A percentile compares a stretch with the other conserved stretches of the same genome.
Evolutionary conservation across 257 asterid genomes (phyloP).

Genomic region (Solanum sitiens): DNA sequence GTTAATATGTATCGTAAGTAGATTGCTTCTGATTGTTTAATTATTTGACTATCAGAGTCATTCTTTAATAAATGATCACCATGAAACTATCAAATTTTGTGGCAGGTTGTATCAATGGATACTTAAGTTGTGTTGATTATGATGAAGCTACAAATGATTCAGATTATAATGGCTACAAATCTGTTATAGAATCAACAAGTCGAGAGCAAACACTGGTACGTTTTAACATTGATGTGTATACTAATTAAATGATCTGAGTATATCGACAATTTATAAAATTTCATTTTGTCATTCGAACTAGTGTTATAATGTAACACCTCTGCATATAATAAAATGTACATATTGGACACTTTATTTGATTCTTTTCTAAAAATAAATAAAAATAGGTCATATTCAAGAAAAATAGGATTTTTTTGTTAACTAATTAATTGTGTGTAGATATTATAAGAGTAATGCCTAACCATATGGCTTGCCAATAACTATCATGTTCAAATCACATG

Average conservation of each 20-base stretch:
- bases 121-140: constrained; percentile 21
- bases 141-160: constrained; percentile 31
- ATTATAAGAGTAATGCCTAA: background rate
- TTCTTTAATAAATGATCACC: background rate
- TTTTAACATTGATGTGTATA: background rate
- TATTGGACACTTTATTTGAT: fast-evolving
- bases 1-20: background rate
- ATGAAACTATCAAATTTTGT: background rate
- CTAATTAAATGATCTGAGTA: background rate
- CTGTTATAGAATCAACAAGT: constrained; percentile 28
- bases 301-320: background rate
- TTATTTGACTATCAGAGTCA: background rate
- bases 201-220: constrained; percentile 32
- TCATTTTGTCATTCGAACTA: background rate
- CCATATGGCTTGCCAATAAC: background rate
- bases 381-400: background rate
- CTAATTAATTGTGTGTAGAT: background rate
- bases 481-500: background rate
- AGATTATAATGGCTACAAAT: constrained; percentile 27
- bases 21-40: background rate
- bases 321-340: background rate
- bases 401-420: background rate
- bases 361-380: no score
- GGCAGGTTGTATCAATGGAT: constrained; percentile 30
- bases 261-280: background rate